Evolutionary conservation across 768 basidiomycete genomes (phyloP).

Genomic region (Hydnum rufescens): DNA sequence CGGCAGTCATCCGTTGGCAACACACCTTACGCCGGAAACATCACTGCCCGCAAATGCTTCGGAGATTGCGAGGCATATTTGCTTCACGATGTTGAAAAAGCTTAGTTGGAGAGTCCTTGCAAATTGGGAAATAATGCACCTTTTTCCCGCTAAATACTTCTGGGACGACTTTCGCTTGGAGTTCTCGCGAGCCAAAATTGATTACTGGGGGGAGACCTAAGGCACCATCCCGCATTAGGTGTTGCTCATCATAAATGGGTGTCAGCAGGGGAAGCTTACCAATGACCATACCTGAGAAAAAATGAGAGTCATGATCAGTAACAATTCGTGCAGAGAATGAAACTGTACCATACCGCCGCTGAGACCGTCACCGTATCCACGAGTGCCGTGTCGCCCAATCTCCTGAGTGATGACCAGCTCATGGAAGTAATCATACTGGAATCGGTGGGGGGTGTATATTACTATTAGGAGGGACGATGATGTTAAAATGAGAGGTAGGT

Average conservation of each 20-base stretch:
- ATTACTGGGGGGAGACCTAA: slow-evolving; percentile 70
- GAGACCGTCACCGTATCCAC: slow-evolving; percentile 71
- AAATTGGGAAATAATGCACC: slow-evolving; percentile 5
- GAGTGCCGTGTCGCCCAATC: slow-evolving; percentile 59
- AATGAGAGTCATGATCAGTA: background rate
- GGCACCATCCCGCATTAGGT: too few species aligned
- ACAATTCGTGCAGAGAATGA: slow-evolving; percentile 7
- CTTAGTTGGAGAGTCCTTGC: background rate
- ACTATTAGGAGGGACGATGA: background rate
- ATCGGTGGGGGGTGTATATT: slow-evolving; percentile 3
- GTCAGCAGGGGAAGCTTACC: too few species aligned
- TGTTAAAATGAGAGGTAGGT: background rate
- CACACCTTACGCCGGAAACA: slow-evolving; percentile 45
- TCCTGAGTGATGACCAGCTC: slow-evolving; percentile 74
- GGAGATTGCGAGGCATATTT: slow-evolving; percentile 73
- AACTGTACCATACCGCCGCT: slow-evolving; percentile 27
- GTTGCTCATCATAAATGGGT: too few species aligned
- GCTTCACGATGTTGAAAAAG: slow-evolving; percentile 16
- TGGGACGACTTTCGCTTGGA: slow-evolving; percentile 49
- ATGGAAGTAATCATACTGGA: slow-evolving; percentile 78
- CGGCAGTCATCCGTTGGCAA: slow-evolving; percentile 18
- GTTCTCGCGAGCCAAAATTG: slow-evolving; percentile 64
- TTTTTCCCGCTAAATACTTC: slow-evolving; percentile 62
- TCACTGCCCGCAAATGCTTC: slow-evolving; percentile 90
- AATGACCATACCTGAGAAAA: slow-evolving; percentile 36